A percentile compares a stretch with the other conserved stretches of the same genome.
phyloP scores from a whole-genome alignment of 805 yeast species.

The Kodamaea nitidulidarum region DNA sequence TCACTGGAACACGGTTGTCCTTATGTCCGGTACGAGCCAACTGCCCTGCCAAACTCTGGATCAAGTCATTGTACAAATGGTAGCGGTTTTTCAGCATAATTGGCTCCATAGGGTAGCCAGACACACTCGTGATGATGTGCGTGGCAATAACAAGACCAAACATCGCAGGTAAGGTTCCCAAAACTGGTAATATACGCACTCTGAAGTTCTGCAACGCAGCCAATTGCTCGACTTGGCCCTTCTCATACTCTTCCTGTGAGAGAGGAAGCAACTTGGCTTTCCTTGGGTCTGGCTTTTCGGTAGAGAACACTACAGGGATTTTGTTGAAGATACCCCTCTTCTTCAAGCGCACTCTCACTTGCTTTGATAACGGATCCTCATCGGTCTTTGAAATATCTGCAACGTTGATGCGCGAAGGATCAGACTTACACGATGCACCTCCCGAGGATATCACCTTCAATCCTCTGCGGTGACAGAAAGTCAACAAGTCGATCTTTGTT shows the following conservation, averaged over 20 bases:
- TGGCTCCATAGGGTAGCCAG: slow-evolving; percentile 90
- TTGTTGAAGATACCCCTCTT: slow-evolving; percentile 70
- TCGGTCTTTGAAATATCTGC: slow-evolving; percentile 87
- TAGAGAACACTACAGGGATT: slow-evolving; percentile 84
- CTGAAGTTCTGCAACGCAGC: slow-evolving; percentile 87
- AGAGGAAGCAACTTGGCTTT: slow-evolving; percentile 86
- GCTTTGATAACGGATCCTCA: slow-evolving; percentile 88
- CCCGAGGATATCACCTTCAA: slow-evolving; percentile 82
- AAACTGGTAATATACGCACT: slow-evolving; percentile 89
- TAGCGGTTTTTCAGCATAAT: slow-evolving; percentile 85
- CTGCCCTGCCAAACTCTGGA: slow-evolving; percentile 84
- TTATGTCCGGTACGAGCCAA: slow-evolving; percentile 69
- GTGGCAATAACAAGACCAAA: slow-evolving; percentile 91
- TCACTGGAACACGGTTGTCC: slow-evolving; percentile 73
- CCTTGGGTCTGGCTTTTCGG: slow-evolving; percentile 95
- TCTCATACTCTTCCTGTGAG: slow-evolving; percentile 72
- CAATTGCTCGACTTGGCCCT: slow-evolving; percentile 82
- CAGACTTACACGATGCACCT: slow-evolving; percentile 97
- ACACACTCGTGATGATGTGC: slow-evolving; percentile 67
- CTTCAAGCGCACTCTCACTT: slow-evolving; percentile 81
- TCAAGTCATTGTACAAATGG: slow-evolving; percentile 78
- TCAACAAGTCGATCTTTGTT: slow-evolving; percentile 88
- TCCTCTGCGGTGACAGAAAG: slow-evolving; percentile 57
- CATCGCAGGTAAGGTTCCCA: slow-evolving; percentile 96
- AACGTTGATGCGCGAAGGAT: slow-evolving; percentile 85